These are phyloP conservation scores for Saitoella complicata DNA, from an alignment of 805 yeast genomes.

Conservation along the genomic window DNA sequence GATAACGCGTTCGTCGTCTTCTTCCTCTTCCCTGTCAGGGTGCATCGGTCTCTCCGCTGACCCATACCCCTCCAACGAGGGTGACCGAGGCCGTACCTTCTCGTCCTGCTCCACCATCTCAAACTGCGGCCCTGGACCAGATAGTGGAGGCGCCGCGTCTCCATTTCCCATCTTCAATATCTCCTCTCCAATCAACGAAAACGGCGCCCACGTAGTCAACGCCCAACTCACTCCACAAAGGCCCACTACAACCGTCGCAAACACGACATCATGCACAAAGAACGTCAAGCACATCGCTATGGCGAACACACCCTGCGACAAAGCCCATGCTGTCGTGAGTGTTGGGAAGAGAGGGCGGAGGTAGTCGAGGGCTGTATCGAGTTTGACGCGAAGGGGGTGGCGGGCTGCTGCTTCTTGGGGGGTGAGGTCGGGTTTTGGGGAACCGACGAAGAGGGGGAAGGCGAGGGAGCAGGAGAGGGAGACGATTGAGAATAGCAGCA, in stretches of 20 bases:
- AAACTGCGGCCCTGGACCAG: not conserved
- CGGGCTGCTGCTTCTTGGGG: too few species aligned
- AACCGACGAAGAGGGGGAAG: conserved; percentile 28
- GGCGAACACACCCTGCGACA: conserved; percentile 9
- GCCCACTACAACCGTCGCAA: conserved; percentile 11
- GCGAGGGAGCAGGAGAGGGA: conserved; percentile 30
- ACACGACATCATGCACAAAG: conserved; percentile 9
- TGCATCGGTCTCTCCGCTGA: not conserved
- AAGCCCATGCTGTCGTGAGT: conserved; percentile 10
- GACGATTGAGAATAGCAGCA: conserved; percentile 33
- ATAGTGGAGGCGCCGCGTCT: too few species aligned
- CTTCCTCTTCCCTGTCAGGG: not conserved
- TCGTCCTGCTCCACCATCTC: not conserved
- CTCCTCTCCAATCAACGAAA: conserved; percentile 11
- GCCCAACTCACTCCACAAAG: conserved; percentile 14
- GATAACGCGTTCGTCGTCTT: conserved; percentile 6
- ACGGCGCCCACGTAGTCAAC: conserved; percentile 12
- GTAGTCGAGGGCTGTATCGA: too few species aligned
- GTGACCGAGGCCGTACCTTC: not conserved
- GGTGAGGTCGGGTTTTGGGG: too few species aligned
- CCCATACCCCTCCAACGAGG: not conserved
- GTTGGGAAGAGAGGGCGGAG: conserved; percentile 2
- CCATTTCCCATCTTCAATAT: conserved; percentile 5
- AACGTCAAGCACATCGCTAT: conserved; percentile 10
- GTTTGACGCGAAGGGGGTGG: too few species aligned